Evolutionary conservation across 805 yeast genomes (phyloP).

Genomic region (Wickerhamia fluorescens): DNA sequence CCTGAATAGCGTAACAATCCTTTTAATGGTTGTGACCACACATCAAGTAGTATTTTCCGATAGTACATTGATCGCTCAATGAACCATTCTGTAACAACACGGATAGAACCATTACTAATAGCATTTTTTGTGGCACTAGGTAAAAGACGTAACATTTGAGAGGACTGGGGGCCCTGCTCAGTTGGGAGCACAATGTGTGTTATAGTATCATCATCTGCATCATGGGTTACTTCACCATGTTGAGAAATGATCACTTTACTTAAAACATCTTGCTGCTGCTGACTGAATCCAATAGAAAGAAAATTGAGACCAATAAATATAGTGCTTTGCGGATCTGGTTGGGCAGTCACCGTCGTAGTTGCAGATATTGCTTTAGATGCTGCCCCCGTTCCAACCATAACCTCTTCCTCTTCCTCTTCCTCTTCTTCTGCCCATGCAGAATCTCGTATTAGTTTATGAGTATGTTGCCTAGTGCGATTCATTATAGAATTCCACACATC

Average conservation of each 20-base stretch:
- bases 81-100: constrained; percentile 70
- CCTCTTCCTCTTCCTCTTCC: constrained; percentile 6
- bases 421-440: constrained; percentile 21
- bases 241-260: constrained; percentile 38
- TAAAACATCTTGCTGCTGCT: constrained; percentile 31
- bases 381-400: neutral
- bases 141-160: constrained; percentile 18
- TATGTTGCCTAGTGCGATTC: constrained; percentile 16
- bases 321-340: constrained; percentile 5
- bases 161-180: constrained; percentile 21
- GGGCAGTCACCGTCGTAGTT: neutral
- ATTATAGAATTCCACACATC: constrained; percentile 41
- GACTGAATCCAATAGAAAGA: constrained; percentile 34
- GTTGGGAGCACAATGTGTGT: constrained; percentile 30
- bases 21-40: constrained; percentile 56
- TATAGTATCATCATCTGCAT: constrained; percentile 14
- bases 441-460: constrained; percentile 9
- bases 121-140: constrained; percentile 16
- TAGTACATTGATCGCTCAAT: constrained; percentile 67
- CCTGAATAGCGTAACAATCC: constrained; percentile 14
- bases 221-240: constrained; percentile 29
- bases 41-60: constrained; percentile 39
- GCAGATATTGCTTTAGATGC: neutral
- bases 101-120: constrained; percentile 13
- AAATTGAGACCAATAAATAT: constrained; percentile 41